Percentiles rank a stretch among this genome's conserved stretches.
phyloP scores from a whole-genome alignment of 208 protist species.

The Tritrichomonas foetus region DNA sequence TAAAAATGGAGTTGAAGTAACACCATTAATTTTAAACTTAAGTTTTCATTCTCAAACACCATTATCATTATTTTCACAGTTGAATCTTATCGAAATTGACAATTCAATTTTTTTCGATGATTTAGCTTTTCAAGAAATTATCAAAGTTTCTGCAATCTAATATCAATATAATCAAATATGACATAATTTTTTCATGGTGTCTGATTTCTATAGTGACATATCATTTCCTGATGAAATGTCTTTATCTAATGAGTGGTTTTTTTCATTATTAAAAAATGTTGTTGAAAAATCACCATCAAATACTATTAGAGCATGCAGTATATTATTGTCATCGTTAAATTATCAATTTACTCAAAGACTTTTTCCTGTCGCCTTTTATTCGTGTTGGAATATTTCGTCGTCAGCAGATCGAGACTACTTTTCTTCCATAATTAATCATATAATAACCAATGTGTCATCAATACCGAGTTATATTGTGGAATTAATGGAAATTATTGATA shows the following conservation, averaged over 20 bases:
- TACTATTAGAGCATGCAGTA: neutral
- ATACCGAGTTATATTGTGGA: neutral
- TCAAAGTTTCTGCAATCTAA: no score
- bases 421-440: neutral
- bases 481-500: neutral
- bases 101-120: no score
- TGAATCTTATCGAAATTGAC: no score
- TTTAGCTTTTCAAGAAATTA: no score
- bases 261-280: neutral
- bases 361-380: constrained; percentile 7
- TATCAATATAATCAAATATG: no score
- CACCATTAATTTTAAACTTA: no score
- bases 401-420: neutral
- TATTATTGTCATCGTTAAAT: neutral
- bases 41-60: no score
- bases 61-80: no score
- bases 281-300: neutral
- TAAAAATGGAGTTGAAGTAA: no score
- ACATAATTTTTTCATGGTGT: no score
- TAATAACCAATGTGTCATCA: neutral
- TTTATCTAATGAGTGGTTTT: neutral
- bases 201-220: no score
- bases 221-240: no score
- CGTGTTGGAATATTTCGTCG: neutral
- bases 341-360: neutral